Evolutionary conservation across 768 basidiomycete species (phyloP), one percentile per base, ranked within the genome.

Genomic region (Lactarius vividus): DNA sequence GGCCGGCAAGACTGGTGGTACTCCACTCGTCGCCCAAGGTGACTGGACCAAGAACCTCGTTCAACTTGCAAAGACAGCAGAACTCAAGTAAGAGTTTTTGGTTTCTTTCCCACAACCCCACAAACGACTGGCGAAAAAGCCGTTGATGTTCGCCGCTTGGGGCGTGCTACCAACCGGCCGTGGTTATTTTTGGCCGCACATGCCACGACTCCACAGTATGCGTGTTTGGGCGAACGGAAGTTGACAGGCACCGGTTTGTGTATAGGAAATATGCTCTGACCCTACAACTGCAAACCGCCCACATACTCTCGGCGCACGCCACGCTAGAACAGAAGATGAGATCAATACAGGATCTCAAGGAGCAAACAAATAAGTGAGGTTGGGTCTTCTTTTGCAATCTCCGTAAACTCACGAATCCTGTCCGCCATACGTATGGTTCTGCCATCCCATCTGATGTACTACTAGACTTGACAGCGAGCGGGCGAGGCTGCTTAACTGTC

Each of bases 21-120:
- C 57, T 10, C 67, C 67, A 15, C 63, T 92, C 59, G 82, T 94
- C 57, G 90, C 92, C 4, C 87, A 85, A 23, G 92, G 91, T 10
- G 91, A 93, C 75, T 94, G 92, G 92, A 92, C 90, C 31, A 89
- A 88, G 71, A 89, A 92, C 75, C 82, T 94, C 52, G 88, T 94
- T 37, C 89, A 93, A 60, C 82, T 94, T 13, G 92, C 92, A 7
- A 93, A 91, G 78, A 91, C 89, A 1, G 92, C 92, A 10, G 92
- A 94, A 74, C 82, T 94, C 72, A 94, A 94, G 92, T 94, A 75
- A 71, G 89, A 44, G n/a, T n/a, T 57, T 49, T 28, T 62, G 59
- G 31, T 35, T 35, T 33, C 29, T 35, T 23, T 20, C 16, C 55
- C 13, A 35, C 55, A n/a, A 18, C 15, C 54, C 54, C 29, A 29